phyloP scores from a whole-genome alignment of 1,284 basidiomycete species.

The Tilletia walkeri region DNA sequence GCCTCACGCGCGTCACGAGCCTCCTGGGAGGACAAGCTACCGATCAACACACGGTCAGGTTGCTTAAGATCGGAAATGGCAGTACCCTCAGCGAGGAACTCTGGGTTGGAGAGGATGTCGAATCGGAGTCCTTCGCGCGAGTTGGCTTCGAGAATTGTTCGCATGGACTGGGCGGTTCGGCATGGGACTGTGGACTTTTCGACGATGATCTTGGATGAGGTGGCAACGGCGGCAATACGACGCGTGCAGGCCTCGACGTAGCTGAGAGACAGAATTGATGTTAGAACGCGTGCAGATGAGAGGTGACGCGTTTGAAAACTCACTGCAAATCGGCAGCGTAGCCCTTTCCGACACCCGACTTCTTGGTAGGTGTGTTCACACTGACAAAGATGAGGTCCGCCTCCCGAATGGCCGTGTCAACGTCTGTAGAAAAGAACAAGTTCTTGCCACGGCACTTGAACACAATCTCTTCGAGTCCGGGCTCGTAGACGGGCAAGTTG shows the following conservation, averaged over 20 bases:
- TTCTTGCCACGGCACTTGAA: conserved; percentile 83
- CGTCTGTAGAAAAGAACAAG: conserved; percentile 94
- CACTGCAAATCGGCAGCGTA: conserved; percentile 97
- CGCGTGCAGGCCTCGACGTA: conserved; percentile 95
- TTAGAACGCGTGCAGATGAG: conserved; percentile 1
- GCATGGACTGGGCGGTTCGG: conserved; percentile 97
- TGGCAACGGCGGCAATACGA: conserved; percentile 87
- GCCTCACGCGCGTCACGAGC: conserved; percentile 77
- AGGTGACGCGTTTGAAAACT: conserved; percentile 45
- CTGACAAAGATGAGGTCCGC: conserved; percentile 75
- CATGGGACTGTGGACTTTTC: conserved; percentile 99
- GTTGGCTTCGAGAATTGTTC: conserved; percentile 96
- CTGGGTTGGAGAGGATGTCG: conserved; percentile 98
- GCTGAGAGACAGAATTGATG: conserved; percentile 59
- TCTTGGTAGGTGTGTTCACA: conserved; percentile 98
- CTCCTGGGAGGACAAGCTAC: conserved; percentile 82
- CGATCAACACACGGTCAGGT: conserved; percentile 95
- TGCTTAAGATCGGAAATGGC: conserved; percentile 82
- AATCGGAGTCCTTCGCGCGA: conserved; percentile 85
- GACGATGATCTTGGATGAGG: conserved; percentile 92
- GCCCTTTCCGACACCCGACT: conserved; percentile 91
- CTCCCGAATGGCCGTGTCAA: conserved; percentile 86
- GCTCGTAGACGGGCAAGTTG: conserved; percentile 75
- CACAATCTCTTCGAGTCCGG: conserved; percentile 91
- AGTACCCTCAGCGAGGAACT: conserved; percentile 97